Evolutionary conservation across 2,329 filamentous ascomycete species (phyloP).

Genomic region (Colletotrichum filicis): DNA sequence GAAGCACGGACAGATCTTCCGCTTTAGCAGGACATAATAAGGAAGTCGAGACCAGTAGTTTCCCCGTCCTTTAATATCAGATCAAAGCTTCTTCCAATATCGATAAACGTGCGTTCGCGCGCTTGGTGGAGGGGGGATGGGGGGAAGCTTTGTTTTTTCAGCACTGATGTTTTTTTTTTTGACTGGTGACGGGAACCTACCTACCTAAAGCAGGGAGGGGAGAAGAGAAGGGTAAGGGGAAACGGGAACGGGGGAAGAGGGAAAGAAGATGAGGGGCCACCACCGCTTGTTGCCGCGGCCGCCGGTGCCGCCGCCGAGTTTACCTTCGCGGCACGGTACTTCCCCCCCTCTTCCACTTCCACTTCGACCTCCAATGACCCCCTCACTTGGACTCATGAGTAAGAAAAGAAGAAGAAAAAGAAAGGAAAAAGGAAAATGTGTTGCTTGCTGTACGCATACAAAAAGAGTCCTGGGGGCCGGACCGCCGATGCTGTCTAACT

Average conservation of each 20-base stretch:
- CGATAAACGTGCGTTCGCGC: background rate
- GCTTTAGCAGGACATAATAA: background rate
- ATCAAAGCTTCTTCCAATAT: background rate
- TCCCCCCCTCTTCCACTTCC: background rate
- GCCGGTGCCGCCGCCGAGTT: background rate
- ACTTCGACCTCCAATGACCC: no score
- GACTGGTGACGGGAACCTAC: background rate
- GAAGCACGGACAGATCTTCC: background rate
- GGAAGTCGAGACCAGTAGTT: background rate
- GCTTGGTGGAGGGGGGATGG: no score
- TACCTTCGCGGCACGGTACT: no score
- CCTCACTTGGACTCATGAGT: background rate
- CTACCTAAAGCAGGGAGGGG: background rate
- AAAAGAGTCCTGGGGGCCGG: conserved; percentile 7
- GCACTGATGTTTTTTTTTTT: background rate
- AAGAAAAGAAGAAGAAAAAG: background rate
- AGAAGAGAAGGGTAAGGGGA: background rate
- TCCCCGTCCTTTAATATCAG: background rate
- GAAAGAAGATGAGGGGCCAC: no score
- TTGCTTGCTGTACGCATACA: background rate
- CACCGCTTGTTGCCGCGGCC: background rate
- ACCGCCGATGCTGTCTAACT: conserved; percentile 12
- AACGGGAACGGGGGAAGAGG: background rate
- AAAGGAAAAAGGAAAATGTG: background rate
- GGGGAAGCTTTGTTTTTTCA: background rate